Evolutionary conservation across 257 asterid genomes (phyloP), one percentile per base, ranked within the genome.

Genomic region (Solanum sitiens): DNA sequence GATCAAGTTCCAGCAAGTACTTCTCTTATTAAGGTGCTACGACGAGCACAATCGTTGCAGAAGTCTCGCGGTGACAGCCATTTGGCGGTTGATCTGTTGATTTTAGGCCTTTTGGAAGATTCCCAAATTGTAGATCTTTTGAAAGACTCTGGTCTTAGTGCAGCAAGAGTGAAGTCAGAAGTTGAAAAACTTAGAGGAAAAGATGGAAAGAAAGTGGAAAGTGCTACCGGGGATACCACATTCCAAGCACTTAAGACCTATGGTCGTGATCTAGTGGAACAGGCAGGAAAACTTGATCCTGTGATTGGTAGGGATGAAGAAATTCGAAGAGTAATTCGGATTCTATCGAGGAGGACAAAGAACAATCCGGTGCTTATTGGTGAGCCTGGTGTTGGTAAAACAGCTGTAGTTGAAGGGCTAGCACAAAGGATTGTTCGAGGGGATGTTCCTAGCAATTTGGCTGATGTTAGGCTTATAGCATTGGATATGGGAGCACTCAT

Each of bases 361-460:
- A 94, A 94, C 35, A 94, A 94, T n/a, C 98, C 95, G 2, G 93
- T 94, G 5, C 94, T 94, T 5, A 94, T 94, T 65, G 98, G 98
- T 2, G 95, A 94, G 88, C 95, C 97, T 1, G 95, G 97, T 39
- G 97, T 94, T 18, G 97, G 97, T 5, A 94, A 93, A 82, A 94
- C 96, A 5, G 96, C 95, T 0, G 95, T 94, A 23, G 95, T 93
- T n/a, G 98, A 94, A 88, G 98, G 98, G 5, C 86, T 94, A 50
- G 98, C 98, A 30, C 96, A 94, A 85, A 91, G 98, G 87, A 93
- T 94, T 13, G 96, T 94, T 13, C 91, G 83, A 4, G 95, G 96
- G 0, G 98, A 94, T 70, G 93, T 94, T 1, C 95, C 98, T 0
- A 94, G 98, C 42, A 94, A 94, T 53, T 94, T 94, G 50, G 90